Evolutionary conservation across 495 filamentous ascomycete genomes (phyloP), one percentile per base, ranked within the genome.

Genomic region (Filosporella fistucella): DNA sequence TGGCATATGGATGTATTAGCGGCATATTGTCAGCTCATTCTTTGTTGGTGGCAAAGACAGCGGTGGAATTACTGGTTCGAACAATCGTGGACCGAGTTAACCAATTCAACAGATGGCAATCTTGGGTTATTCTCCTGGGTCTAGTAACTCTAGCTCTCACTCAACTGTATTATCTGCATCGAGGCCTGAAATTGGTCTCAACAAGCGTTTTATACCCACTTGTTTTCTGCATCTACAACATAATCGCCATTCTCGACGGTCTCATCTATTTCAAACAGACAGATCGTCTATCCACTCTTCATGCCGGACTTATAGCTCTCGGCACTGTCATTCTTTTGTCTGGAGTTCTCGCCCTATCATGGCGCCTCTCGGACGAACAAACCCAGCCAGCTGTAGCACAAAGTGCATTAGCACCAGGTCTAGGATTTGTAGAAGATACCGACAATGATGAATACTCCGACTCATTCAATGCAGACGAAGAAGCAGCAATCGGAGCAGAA

Each of bases 191-290:
- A 61, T 73, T 97, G 32, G 89, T 91, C 64, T 96, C 89, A 42
- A 97, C 93, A 14, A 95, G 89, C 66, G 81, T 99, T 41, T 78
- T 99, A 55, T 99, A 99, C 69, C 93, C 93, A 5, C 85, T 97
- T 58, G 89, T 96, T 28, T 99, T 99, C 68, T 99, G 93, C 78
- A 83, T 96, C 52, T 99, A 97, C 72, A 99, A 99, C 74, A 96
- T 99, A 56, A 91, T 96, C 53, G 94, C 93, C 49, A 99, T 97
- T 54, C 70, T 97, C 50, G 94, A 99, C 67, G 93, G 93, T 14
- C 72, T 99, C 43, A 93, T 99, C 43, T 99, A 99, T 65, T 99
- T 97, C 71, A 77, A 80, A 38, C 94, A 99, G 67, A 84, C 84
- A 23, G 82, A 85, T 25, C 78, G 88, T 43, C 78, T 99, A 33